Evolutionary conservation across 2,329 filamentous ascomycete species (phyloP).

Genomic region (Arthrobotrys conoides): DNA sequence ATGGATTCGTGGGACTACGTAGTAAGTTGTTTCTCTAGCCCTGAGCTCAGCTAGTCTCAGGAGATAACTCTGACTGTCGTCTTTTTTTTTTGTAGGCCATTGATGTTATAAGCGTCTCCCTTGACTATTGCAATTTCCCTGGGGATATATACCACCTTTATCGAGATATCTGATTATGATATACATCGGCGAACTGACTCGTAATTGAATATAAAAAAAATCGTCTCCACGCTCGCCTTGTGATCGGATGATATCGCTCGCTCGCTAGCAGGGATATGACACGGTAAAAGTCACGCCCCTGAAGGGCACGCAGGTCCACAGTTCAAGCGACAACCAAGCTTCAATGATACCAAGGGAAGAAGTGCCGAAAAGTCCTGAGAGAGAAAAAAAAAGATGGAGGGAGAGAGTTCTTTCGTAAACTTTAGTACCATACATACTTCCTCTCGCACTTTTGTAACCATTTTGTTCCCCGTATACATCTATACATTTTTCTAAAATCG

Average conservation of each 20-base stretch:
- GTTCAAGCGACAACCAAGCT: constrained; percentile 29
- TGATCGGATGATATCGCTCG: constrained; percentile 2
- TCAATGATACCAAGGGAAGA: constrained; percentile 16
- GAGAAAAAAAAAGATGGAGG: not conserved
- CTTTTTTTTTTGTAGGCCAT: not conserved
- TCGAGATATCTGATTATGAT: not conserved
- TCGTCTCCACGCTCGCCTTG: not conserved
- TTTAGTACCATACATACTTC: not conserved
- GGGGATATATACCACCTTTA: not conserved
- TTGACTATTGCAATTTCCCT: not conserved
- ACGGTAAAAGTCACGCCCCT: constrained; percentile 25
- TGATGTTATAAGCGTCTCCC: not conserved
- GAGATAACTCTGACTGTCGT: too few relatives aligned
- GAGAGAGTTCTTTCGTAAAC: not conserved
- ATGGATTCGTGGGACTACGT: not conserved
- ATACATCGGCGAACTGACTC: not conserved
- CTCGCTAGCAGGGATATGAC: constrained; percentile 22
- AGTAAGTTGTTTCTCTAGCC: not conserved
- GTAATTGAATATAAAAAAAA: not conserved
- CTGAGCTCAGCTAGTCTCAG: too few relatives aligned
- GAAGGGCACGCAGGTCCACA: constrained; percentile 8
- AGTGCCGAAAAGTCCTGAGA: constrained; percentile 5
- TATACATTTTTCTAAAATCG: not conserved
- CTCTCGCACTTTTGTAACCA: constrained; percentile 12
- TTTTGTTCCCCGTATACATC: not conserved